These are phyloP conservation scores for Vanilla planifolia DNA, from an alignment of 106 monocot genomes.

Conservation along the genomic window DNA sequence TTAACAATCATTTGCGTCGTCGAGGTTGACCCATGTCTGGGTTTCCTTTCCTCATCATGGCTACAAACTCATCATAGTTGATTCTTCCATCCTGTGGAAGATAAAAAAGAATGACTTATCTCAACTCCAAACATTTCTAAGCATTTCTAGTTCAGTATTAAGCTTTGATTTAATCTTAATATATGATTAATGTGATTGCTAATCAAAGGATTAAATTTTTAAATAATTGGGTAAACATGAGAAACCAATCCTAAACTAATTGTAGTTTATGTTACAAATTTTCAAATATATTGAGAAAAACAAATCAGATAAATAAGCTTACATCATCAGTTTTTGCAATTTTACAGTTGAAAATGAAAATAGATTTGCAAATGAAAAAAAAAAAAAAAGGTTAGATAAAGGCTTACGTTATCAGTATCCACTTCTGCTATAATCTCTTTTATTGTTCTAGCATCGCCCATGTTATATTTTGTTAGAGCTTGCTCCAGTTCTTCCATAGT, in stretches of 20 bases:
- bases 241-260: too few relatives aligned
- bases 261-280: too few relatives aligned
- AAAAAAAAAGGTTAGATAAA: background rate
- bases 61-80: conserved; percentile 22
- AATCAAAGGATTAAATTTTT: too few relatives aligned
- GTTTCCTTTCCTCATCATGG: conserved; percentile 26
- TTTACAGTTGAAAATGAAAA: too few relatives aligned
- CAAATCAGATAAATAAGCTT: background rate
- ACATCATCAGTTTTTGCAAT: too few relatives aligned
- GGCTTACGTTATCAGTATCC: conserved; percentile 68
- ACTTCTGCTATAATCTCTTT: conserved; percentile 87
- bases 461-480: conserved; percentile 74
- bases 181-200: too few relatives aligned
- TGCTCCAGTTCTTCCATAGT: conserved; percentile 76
- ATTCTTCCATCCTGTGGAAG: conserved; percentile 16
- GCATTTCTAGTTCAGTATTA: too few relatives aligned
- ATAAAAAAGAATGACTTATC: background rate
- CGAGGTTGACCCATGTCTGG: conserved; percentile 2
- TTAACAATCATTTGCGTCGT: conserved; percentile 5
- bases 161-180: too few relatives aligned
- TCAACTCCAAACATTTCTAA: too few relatives aligned
- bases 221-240: too few relatives aligned
- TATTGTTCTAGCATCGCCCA: conserved; percentile 76
- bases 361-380: too few relatives aligned
- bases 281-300: background rate